A percentile compares a stretch with the other conserved stretches of the same genome.
phyloP scores from a whole-genome alignment of 495 filamentous ascomycete genomes.

The Aspergillus kassunensis region DNA sequence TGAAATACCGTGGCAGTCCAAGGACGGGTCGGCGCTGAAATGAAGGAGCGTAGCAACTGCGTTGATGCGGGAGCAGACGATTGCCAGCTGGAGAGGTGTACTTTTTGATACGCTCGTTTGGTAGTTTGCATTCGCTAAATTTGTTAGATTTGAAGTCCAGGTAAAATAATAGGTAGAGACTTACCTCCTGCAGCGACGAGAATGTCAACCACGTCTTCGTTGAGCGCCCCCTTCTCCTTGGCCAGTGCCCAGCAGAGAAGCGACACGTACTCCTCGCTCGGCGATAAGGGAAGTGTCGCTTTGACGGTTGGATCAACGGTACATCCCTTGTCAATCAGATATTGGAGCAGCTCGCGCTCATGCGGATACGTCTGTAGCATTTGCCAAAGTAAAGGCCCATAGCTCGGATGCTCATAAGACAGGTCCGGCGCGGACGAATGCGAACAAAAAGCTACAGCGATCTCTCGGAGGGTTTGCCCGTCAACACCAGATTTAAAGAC shows the following conservation, averaged over 20 bases:
- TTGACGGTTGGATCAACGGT: conserved; percentile 6
- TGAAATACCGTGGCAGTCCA: conserved; percentile 3
- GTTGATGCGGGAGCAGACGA: conserved; percentile 2
- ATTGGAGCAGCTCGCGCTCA: conserved; percentile 6
- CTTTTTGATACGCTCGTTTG: not conserved
- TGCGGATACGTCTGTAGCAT: conserved; percentile 1
- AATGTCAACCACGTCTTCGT: conserved; percentile 6
- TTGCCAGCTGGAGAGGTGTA: conserved; percentile 11
- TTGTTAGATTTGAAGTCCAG: not conserved
- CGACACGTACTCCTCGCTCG: not conserved
- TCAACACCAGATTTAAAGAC: conserved; percentile 2
- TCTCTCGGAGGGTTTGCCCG: not conserved
- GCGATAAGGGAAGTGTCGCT: not conserved
- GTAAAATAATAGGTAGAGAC: not conserved
- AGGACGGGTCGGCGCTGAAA: conserved; percentile 4
- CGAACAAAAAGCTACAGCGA: conserved; percentile 8
- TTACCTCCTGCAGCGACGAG: conserved; percentile 6
- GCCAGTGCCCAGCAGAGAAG: conserved; percentile 10
- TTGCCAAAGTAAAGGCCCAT: conserved; percentile 4
- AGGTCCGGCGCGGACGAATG: conserved; percentile 5
- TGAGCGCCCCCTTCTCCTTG: not conserved
- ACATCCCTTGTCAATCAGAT: conserved; percentile 4
- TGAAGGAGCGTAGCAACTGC: conserved; percentile 2
- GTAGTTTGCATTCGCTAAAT: conserved; percentile 6
- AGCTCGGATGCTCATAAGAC: not conserved